These are phyloP conservation scores for Lanzia echinophila DNA, from an alignment of 2,329 filamentous ascomycete species.

Conservation along the genomic window DNA sequence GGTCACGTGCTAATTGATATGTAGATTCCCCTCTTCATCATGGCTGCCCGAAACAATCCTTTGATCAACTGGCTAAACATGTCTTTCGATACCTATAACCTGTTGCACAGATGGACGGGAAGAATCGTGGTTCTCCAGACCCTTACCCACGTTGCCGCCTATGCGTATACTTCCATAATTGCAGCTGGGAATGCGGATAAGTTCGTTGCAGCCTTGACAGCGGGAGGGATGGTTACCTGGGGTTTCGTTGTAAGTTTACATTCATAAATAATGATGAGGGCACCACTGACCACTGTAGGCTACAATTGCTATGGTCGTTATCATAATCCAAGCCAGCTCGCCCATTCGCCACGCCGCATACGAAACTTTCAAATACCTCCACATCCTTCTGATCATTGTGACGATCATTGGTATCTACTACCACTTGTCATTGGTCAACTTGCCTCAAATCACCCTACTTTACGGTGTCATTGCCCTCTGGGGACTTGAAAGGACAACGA, in stretches of 20 bases:
- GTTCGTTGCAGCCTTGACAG: slow-evolving; percentile 34
- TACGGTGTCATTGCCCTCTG: slow-evolving; percentile 60
- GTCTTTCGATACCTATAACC: slow-evolving; percentile 77
- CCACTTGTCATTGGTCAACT: slow-evolving; percentile 49
- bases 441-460: slow-evolving; percentile 52
- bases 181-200: slow-evolving; percentile 42
- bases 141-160: slow-evolving; percentile 58
- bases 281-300: slow-evolving; percentile 36
- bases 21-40: slow-evolving; percentile 60
- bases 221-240: slow-evolving; percentile 37
- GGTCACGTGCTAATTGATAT: slow-evolving; percentile 3
- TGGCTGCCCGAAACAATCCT: slow-evolving; percentile 73
- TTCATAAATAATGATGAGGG: too few species aligned
- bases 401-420: slow-evolving; percentile 61
- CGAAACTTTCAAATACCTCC: slow-evolving; percentile 67
- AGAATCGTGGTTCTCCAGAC: slow-evolving; percentile 67
- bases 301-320: slow-evolving; percentile 52
- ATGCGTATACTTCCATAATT: slow-evolving; percentile 39
- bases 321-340: slow-evolving; percentile 63
- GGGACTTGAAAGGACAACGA: slow-evolving; percentile 54
- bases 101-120: slow-evolving; percentile 75
- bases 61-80: slow-evolving; percentile 65
- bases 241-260: slow-evolving; percentile 54
- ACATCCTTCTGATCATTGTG: slow-evolving; percentile 57
- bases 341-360: slow-evolving; percentile 72